Evolutionary conservation across 352 stramenopile species (phyloP), one percentile per base, ranked within the genome.

Genomic region (Globisporangium perplexum): DNA sequence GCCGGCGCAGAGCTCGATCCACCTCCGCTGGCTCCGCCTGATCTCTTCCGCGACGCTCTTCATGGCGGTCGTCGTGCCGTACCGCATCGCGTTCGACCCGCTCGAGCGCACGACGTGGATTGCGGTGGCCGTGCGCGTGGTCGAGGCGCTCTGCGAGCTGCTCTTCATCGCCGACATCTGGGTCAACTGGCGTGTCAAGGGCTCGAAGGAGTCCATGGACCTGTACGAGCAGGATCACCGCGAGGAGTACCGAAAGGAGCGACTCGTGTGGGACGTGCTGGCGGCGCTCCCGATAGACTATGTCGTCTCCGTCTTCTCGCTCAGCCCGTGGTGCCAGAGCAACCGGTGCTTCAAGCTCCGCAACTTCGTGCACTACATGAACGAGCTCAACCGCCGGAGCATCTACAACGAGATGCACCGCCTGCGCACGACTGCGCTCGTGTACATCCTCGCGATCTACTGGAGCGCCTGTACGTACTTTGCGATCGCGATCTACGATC

Each of bases 381-480:
- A 70, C 22, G 78, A 87, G 49, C 35, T 86, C 4, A 81, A 85
- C 47, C 73, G 78, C 1, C 66, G 71, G 7, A 86, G 68, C 26
- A 65, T 86, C 24, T 66, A 61, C 18, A 74, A 74, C 48, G 73
- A 89, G 55, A 46, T 69, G 47, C 75, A 79, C 20, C 71, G 74
- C 23, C 70, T 85, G 47, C 65, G 60, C 24, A 66, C 64, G 20
- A 66, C 84, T 31, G 72, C 61, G 52, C 20, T 79, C 43, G 51
- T 89, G 11, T 89, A 89, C 35, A 30, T 72, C 22, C 47, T 86
- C 4, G 50, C 65, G 23, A 78, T 87, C 43, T 87, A 83, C 46
- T 87, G 74, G 74, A 51, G 56, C 17, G 72, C 69, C 0, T 89
- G 78, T 31, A 55, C 62, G 1, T 89, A 86, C 30, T 55, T 87